These are phyloP conservation scores for Talaromyces wortmannii DNA, from an alignment of 495 filamentous ascomycete species.

Conservation along the genomic window DNA sequence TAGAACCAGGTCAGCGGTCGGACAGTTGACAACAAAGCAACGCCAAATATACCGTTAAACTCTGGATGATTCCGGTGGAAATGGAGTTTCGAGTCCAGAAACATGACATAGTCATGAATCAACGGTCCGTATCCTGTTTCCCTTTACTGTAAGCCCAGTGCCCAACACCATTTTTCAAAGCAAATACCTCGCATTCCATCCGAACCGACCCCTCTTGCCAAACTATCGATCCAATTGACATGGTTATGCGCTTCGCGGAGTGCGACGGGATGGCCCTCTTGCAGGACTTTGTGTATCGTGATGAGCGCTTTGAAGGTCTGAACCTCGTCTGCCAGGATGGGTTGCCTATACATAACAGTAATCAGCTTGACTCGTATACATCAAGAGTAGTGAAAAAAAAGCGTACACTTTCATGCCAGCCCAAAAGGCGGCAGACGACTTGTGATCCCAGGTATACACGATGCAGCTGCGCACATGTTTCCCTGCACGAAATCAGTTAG, in stretches of 20 bases:
- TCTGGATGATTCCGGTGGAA: constrained; percentile 97
- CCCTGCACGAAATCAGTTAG: constrained; percentile 27
- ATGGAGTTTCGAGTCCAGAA: constrained; percentile 81
- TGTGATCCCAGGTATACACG: constrained; percentile 99
- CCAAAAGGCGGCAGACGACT: constrained; percentile 95
- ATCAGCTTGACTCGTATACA: background rate
- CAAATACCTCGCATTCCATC: constrained; percentile 72
- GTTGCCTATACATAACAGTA: constrained; percentile 54
- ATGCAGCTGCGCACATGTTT: constrained; percentile 99
- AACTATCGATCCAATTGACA: constrained; percentile 84
- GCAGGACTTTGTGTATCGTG: constrained; percentile 91
- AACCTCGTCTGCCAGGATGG: constrained; percentile 90
- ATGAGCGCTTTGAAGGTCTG: constrained; percentile 92
- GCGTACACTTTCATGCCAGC: constrained; percentile 94
- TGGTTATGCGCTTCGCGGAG: constrained; percentile 86
- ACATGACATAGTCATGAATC: constrained; percentile 93
- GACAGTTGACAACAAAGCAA: background rate
- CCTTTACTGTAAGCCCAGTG: background rate
- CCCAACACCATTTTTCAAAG: background rate
- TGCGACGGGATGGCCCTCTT: constrained; percentile 87
- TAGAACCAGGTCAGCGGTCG: constrained; percentile 10
- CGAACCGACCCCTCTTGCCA: constrained; percentile 75
- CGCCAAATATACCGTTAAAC: constrained; percentile 70
- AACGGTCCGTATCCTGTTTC: constrained; percentile 75
- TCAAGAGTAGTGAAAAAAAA: background rate